Evolutionary conservation across 495 filamentous ascomycete genomes (phyloP), one percentile per base, ranked within the genome.

Genomic region (Talaromyces thailandensis): DNA sequence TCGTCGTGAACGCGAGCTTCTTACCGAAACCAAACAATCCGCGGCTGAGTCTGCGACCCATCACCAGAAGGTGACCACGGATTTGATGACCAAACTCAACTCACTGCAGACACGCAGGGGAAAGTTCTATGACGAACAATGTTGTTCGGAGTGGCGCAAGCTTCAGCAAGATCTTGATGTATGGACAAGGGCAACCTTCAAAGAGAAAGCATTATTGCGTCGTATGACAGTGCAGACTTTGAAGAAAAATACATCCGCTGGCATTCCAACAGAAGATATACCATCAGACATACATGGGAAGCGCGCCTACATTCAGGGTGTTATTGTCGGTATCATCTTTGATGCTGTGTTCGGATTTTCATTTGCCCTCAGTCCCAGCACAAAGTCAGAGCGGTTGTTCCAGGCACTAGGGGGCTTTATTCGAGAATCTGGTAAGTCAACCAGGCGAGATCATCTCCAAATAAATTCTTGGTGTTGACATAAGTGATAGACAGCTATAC

Each of bases 401-500:
- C 2, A 4, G 21, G 11, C 2, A 2, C 1, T 53, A 9, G 25
- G 21, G 11, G 9, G 25, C 8, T 1, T 9, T 65, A 52, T 65
- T 37, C 12, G 45, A 37, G 18, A 24, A 2, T 37, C 48, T 52
- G 48, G 48, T 52, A 12, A 25, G 48, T 52, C 1, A 14, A 16
- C 37, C 1, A 14, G 2, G 12, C 21, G 48, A 52, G 1, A n/a
- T n/a, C n/a, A 43, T 4, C 21, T 1, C 14, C 16, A 31, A 58
- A 14, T n/a, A 2, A 16, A 55, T 55, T 25, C 1, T 28, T 16
- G 11, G 12, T 12, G 21, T 9, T 24, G 25, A 28, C 25, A 24
- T 58, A 21, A 32, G 16, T 2, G 16, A 37, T 25, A 69, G 67
- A 62, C 6, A 40, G 24, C 9, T 21, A 62, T 16, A 29, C 63